Percentiles rank a stretch among this genome's conserved stretches.
phyloP scores from a whole-genome alignment of 169 alveolate genomes.

The Plasmodium malariae region DNA sequence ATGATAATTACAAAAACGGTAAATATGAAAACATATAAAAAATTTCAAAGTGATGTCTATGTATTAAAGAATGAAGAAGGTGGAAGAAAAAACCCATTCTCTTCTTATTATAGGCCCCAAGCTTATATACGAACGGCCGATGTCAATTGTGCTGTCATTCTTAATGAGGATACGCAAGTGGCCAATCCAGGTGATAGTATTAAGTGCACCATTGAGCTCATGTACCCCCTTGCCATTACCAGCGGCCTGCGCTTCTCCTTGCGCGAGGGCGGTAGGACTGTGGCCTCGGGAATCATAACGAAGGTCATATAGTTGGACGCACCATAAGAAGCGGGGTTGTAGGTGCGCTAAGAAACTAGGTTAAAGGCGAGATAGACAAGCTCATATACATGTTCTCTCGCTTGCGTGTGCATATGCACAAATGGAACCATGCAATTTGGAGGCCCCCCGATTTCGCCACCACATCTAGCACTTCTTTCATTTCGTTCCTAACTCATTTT shows the following conservation, averaged over 20 bases:
- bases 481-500: too few species aligned
- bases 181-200: constrained; percentile 87
- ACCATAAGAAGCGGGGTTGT: too few species aligned
- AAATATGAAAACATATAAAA: constrained; percentile 86
- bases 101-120: constrained; percentile 95
- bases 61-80: constrained; percentile 96
- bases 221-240: constrained; percentile 88
- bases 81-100: constrained; percentile 96
- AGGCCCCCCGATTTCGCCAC: too few species aligned
- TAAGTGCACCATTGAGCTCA: constrained; percentile 85
- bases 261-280: constrained; percentile 96
- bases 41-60: constrained; percentile 93
- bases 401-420: too few species aligned
- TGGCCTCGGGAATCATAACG: constrained; percentile 94
- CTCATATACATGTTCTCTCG: too few species aligned
- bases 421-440: too few species aligned
- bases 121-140: constrained; percentile 96
- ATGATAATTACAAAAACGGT: constrained; percentile 92
- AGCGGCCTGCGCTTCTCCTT: constrained; percentile 93
- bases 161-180: constrained; percentile 87
- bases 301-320: constrained; percentile 68
- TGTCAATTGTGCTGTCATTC: constrained; percentile 91
- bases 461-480: too few species aligned
- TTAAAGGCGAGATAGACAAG: too few species aligned
- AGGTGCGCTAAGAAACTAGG: too few species aligned